Percentiles rank a stretch among this genome's conserved stretches.
Conservation (phyloP, 2,329 filamentous ascomycete species). For the Polytolypa hystricis region DNA sequence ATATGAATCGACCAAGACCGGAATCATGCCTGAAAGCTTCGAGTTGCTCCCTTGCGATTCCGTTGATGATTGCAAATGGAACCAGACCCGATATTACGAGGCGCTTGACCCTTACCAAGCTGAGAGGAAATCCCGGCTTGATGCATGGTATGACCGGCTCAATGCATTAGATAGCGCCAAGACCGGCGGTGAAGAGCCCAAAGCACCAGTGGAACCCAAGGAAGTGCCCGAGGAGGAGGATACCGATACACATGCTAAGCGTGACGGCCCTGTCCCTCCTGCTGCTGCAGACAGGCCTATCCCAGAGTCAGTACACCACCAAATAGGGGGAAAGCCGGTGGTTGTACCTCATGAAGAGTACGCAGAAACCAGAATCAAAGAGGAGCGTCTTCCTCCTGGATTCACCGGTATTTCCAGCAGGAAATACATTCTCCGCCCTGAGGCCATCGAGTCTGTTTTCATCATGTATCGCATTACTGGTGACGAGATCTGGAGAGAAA, state of each 20-base stretch:
- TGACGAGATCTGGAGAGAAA: constrained; percentile 61
- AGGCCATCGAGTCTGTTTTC: constrained; percentile 81
- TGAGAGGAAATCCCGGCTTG: constrained; percentile 5
- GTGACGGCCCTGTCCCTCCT: constrained; percentile 14
- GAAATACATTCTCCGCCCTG: constrained; percentile 46
- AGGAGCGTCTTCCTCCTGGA: constrained; percentile 33
- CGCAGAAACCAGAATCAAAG: constrained; percentile 28
- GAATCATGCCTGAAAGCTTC: constrained; percentile 46
- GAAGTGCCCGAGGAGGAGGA: constrained; percentile 30
- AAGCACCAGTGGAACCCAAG: neutral
- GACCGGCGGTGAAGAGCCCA: constrained; percentile 16
- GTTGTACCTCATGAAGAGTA: constrained; percentile 30
- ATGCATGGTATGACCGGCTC: constrained; percentile 19
- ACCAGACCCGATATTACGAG: constrained; percentile 11
- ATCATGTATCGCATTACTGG: constrained; percentile 87
- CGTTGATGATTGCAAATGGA: constrained; percentile 11
- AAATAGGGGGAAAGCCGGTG: constrained; percentile 13
- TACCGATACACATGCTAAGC: constrained; percentile 4
- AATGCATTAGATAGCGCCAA: constrained; percentile 31
- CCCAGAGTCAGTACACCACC: constrained; percentile 22
- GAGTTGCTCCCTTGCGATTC: constrained; percentile 30
- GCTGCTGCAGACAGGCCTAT: constrained; percentile 31
- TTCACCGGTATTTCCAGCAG: constrained; percentile 28
- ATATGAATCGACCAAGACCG: constrained; percentile 38
- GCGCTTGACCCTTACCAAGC: constrained; percentile 10